Base-by-base conservation (phyloP, 495 filamentous ascomycete species). In the Penicillium canariense region DNA sequence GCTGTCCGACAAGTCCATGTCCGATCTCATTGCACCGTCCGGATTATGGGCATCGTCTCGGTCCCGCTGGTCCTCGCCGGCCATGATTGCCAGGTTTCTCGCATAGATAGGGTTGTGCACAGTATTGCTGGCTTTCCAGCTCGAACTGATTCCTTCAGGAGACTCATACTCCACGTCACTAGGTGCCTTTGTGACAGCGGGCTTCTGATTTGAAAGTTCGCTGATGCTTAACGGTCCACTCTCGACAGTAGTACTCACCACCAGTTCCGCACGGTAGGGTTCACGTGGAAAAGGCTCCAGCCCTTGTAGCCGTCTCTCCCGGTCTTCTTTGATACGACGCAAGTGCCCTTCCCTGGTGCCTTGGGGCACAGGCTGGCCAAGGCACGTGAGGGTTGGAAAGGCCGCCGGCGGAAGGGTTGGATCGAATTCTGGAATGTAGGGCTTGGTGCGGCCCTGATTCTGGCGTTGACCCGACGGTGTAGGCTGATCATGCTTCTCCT, bases 401-500 rank as follows among this genome's bases (percentile, higher is more conserved):
- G 69, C 73, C 14, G 75, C 75, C 35, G 73, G 71, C 25, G 68
- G 68, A 3, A 73, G 58, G 50, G 70, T 62, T 2, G 78, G 76
- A 54, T 78, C 57, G 36, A 68, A 78, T 12, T 47, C 47, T n/a
- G 68, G 64, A 26, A 67, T 59, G 28, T 48, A 15, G 5, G 47
- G 32, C 5, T 20, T 15, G 14, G 8, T 22, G 12, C 22, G 34
- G 4, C 17, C 32, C n/a, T 36, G 32, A 5, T 23, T 36, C 23
- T 50, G 18, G 20, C 20, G 22, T 15, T 46, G 12, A 15, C 30
- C 6, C 6, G 43, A 14, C n/a, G 30, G 12, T n/a, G 31, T 17
- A 22, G 46, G 31, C 6, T 32, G 11, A 4, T 48, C 30, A 12
- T 6, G 30, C 30, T 32, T 12, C 12, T 32, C 6, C 6, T 6